Evolutionary conservation across 192 early-diverging fungal genomes (phyloP).

Genomic region (Entrophospora sp.): DNA sequence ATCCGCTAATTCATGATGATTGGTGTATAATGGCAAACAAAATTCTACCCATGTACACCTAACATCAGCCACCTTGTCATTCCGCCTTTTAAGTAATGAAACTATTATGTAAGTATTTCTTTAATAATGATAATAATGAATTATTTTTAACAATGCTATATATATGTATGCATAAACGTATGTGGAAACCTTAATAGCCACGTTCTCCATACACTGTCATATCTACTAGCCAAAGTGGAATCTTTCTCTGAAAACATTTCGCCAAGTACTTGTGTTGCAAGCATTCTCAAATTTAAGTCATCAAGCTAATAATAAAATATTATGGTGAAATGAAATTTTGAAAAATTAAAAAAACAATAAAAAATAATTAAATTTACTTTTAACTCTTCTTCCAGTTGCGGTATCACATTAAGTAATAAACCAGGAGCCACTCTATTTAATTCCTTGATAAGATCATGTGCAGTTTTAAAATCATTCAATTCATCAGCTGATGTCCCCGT

Average conservation of each 20-base stretch:
- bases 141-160: not conserved
- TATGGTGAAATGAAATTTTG: not conserved
- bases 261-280: constrained; percentile 71
- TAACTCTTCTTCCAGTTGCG: constrained; percentile 87
- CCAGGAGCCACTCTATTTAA: constrained; percentile 64
- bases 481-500: constrained; percentile 36
- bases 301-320: constrained; percentile 38
- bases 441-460: constrained; percentile 73
- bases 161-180: not conserved
- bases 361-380: constrained; percentile 35
- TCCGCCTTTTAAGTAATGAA: no score
- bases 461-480: constrained; percentile 45
- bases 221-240: constrained; percentile 56
- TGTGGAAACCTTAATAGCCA: constrained; percentile 67
- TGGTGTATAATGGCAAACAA: constrained; percentile 49
- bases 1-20: constrained; percentile 57
- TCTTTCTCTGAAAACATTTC: constrained; percentile 80
- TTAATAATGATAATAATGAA: not conserved
- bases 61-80: constrained; percentile 63
- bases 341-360: no score
- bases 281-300: constrained; percentile 59
- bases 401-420: constrained; percentile 81
- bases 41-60: constrained; percentile 69
- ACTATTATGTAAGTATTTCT: no score
- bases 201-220: constrained; percentile 70